Evolutionary conservation across 2,329 filamentous ascomycete species (phyloP).

Genomic region (Talaromyces sp.): DNA sequence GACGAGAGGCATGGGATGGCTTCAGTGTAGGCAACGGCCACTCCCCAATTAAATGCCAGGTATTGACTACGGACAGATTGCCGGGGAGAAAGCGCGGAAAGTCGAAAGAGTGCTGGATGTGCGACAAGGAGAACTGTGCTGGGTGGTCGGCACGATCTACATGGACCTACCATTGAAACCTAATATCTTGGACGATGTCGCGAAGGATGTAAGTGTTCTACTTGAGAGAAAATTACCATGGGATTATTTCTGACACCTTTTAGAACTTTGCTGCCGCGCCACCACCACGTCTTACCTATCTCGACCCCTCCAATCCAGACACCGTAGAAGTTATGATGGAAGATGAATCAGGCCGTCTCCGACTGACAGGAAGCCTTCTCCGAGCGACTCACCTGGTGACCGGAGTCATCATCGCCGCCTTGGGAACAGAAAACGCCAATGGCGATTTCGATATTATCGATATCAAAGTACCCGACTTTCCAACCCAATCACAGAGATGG

Average conservation of each 20-base stretch:
- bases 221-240: not conserved
- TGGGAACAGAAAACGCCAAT: conserved; percentile 87
- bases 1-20: conserved; percentile 68
- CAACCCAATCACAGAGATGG: conserved; percentile 78
- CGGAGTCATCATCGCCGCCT: conserved; percentile 85
- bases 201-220: conserved; percentile 65
- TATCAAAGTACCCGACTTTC: conserved; percentile 78
- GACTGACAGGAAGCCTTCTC: conserved; percentile 67
- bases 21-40: conserved; percentile 56
- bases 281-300: conserved; percentile 69
- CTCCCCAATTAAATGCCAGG: conserved; percentile 50
- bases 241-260: not conserved
- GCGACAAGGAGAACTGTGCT: conserved; percentile 89
- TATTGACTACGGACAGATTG: conserved; percentile 47
- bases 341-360: conserved; percentile 86
- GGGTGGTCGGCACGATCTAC: conserved; percentile 90
- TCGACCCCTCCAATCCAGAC: conserved; percentile 42
- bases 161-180: conserved; percentile 97
- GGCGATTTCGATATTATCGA: conserved; percentile 92
- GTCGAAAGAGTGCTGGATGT: conserved; percentile 92
- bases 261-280: conserved; percentile 87
- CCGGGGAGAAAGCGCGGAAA: conserved; percentile 64
- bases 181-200: conserved; percentile 89
- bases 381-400: conserved; percentile 71
- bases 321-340: conserved; percentile 74